A percentile compares a stretch with the other conserved stretches of the same genome.
phyloP scores from a whole-genome alignment of 2,329 filamentous ascomycete species.

The Cytospora piceae region DNA sequence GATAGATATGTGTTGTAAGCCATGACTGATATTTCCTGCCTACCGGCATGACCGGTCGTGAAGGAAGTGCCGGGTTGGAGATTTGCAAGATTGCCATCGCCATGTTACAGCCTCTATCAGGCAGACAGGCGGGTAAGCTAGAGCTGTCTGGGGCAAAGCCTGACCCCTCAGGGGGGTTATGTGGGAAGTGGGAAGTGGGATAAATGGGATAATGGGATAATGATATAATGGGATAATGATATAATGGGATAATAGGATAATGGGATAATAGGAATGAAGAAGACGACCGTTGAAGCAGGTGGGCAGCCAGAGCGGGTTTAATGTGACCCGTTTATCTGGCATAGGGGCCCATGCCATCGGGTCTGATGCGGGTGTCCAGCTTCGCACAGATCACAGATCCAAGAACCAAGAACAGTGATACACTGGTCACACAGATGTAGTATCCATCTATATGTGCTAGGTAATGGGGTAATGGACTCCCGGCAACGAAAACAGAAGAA shows the following conservation, averaged over 20 bases:
- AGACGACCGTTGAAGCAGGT: too few relatives aligned
- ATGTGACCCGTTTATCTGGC: background rate
- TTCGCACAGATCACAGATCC: background rate
- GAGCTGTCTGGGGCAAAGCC: too few relatives aligned
- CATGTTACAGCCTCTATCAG: background rate
- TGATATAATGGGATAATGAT: background rate
- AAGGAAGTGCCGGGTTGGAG: background rate
- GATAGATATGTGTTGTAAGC: background rate
- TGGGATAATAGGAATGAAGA: background rate
- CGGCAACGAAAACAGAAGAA: too few relatives aligned
- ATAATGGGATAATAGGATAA: too few relatives aligned
- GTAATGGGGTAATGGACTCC: too few relatives aligned
- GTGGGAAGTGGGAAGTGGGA: too few relatives aligned
- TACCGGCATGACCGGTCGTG: background rate
- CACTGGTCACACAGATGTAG: too few relatives aligned
- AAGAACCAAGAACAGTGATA: background rate
- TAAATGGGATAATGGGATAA: background rate
- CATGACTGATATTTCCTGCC: background rate
- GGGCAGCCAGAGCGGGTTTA: background rate
- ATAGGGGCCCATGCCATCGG: background rate
- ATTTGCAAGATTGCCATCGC: background rate
- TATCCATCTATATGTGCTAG: too few relatives aligned
- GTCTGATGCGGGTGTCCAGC: background rate
- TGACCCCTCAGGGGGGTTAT: too few relatives aligned
- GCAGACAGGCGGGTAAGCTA: background rate